Evolutionary conservation across 1,284 basidiomycete species (phyloP), one percentile per base, ranked within the genome.

Genomic region (Pisolithus thermaeus): DNA sequence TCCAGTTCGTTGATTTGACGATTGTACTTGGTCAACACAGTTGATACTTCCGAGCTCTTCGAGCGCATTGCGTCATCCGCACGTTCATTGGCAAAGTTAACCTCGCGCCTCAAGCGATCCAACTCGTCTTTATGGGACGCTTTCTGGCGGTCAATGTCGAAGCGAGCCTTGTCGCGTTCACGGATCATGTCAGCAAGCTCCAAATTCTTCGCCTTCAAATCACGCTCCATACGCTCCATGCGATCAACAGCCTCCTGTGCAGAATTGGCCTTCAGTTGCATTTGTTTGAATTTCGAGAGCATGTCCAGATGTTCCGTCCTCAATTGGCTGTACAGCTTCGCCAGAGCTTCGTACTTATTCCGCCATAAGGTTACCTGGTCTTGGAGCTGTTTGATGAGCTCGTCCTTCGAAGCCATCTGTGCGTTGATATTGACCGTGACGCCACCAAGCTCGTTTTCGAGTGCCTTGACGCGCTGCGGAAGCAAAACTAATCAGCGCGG

Each of bases 101-200:
- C 79, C 62, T 99, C 97, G 39, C 97, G 85, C 60, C 91, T 91
- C 46, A 98, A 67, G 16, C 97, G 86, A 58, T 99, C 97, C 35
- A 94, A 71, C 66, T 99, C 97, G 57, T 99, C 97, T 68, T 95
- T 97, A 67, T 99, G 94, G 51, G 83, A 86, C 9, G 92, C 84
- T 72, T 97, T 97, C 68, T 94, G 79, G 38, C 97, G 80, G 68
- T 99, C 97, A n/a, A 98, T 75, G 60, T 99, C 97, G 65, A 97
- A 98, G 41, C 97, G 78, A 30, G 96, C 94, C 55, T 96, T 81
- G 68, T 99, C 97, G 37, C 97, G 84, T 70, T 99, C 97, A 49
- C 96, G 84, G 61, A 99, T 90, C 97, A 99, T 99, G 67, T 99
- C 97, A 27, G 96, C 96, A 32, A 99, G 76, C 70, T 99, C 97